Evolutionary conservation across 2,329 filamentous ascomycete species (phyloP).

Genomic region (Celoporthe dispersa): DNA sequence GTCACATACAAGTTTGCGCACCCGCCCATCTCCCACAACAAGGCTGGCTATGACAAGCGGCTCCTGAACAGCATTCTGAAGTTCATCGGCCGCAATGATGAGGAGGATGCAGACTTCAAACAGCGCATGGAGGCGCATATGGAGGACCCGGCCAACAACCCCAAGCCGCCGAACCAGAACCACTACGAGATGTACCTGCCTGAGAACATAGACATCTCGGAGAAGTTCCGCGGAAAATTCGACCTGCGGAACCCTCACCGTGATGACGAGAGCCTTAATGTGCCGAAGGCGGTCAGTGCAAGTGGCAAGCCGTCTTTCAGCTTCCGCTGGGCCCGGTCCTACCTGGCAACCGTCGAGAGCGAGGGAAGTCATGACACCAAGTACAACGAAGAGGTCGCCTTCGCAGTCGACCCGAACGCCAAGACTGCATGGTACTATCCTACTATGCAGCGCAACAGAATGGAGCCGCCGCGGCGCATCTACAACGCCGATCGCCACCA

Average conservation of each 20-base stretch:
- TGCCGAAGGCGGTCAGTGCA: slow-evolving; percentile 49
- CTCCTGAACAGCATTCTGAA: slow-evolving; percentile 65
- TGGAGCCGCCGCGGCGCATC: slow-evolving; percentile 66
- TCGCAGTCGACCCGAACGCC: slow-evolving; percentile 49
- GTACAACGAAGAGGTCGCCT: slow-evolving; percentile 66
- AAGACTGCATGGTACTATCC: slow-evolving; percentile 71
- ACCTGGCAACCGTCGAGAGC: slow-evolving; percentile 65
- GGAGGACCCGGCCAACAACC: slow-evolving; percentile 59
- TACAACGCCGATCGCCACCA: slow-evolving; percentile 57
- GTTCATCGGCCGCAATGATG: slow-evolving; percentile 60
- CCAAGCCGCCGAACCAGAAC: slow-evolving; percentile 61
- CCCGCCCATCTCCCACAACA: slow-evolving; percentile 57
- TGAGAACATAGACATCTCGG: slow-evolving; percentile 50
- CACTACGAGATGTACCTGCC: slow-evolving; percentile 71
- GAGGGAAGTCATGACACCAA: slow-evolving; percentile 62
- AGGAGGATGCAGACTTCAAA: slow-evolving; percentile 57
- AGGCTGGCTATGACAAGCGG: slow-evolving; percentile 60
- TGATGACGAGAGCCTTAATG: slow-evolving; percentile 60
- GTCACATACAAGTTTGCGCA: slow-evolving; percentile 71
- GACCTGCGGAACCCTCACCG: slow-evolving; percentile 60
- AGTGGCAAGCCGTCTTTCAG: slow-evolving; percentile 53
- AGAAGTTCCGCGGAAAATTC: slow-evolving; percentile 64
- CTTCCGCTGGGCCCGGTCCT: slow-evolving; percentile 65
- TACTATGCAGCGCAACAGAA: slow-evolving; percentile 65
- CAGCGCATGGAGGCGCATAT: slow-evolving; percentile 58